A percentile compares a stretch with the other conserved stretches of the same genome.
Evolutionary conservation across 1,284 basidiomycete genomes (phyloP).

Genomic region (Ustanciosporium gigantosporum): DNA sequence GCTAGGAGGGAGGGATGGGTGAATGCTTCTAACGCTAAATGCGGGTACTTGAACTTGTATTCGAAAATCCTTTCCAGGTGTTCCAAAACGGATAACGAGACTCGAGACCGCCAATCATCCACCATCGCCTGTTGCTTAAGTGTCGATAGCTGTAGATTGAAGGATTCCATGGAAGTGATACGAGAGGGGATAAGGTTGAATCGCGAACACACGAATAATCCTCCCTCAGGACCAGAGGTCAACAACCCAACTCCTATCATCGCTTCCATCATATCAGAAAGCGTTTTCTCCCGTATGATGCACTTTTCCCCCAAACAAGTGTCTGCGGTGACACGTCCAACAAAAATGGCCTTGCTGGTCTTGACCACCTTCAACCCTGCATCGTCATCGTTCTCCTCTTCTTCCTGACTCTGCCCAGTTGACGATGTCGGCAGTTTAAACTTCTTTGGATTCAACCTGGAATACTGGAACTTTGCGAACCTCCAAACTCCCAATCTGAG

Average conservation of each 20-base stretch:
- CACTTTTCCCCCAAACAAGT: not conserved
- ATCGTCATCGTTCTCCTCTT: constrained; percentile 1
- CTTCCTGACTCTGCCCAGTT: not conserved
- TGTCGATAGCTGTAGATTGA: constrained; percentile 5
- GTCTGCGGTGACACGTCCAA: not conserved
- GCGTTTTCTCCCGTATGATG: constrained; percentile 20
- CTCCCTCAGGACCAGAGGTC: not conserved
- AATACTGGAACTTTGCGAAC: constrained; percentile 9
- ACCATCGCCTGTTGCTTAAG: constrained; percentile 12
- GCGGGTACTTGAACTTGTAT: constrained; percentile 37
- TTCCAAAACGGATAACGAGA: constrained; percentile 2
- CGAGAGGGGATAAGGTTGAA: constrained; percentile 14
- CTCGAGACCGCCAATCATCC: constrained; percentile 14
- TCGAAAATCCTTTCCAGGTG: constrained; percentile 22
- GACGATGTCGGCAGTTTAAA: constrained; percentile 1
- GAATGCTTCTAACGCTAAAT: constrained; percentile 45
- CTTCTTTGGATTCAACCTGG: not conserved
- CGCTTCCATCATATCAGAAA: constrained; percentile 41
- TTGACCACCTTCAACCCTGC: not conserved
- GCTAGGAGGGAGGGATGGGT: constrained; percentile 39
- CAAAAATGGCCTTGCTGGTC: not conserved
- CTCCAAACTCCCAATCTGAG: constrained; percentile 9
- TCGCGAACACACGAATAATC: constrained; percentile 4
- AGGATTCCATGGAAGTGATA: constrained; percentile 4
- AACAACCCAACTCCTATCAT: constrained; percentile 29